Percentiles rank a stretch among this genome's conserved stretches.
phyloP scores from a whole-genome alignment of 2,329 filamentous ascomycete species.

The Beauveria scarabaeidicola region DNA sequence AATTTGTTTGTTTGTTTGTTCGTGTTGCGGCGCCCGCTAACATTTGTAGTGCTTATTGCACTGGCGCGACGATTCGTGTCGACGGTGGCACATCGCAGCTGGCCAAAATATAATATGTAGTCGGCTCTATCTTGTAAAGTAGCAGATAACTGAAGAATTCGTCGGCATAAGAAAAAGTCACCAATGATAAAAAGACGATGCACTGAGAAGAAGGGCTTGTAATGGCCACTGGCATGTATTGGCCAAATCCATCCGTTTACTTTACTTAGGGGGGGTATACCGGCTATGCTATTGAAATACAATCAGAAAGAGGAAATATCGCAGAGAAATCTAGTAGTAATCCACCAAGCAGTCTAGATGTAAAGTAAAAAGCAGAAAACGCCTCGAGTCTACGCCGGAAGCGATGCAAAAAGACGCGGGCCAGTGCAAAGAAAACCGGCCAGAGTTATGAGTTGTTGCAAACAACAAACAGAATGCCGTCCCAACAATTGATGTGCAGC shows the following conservation, averaged over 20 bases:
- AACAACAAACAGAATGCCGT: not conserved
- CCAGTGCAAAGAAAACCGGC: not conserved
- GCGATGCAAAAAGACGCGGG: not conserved
- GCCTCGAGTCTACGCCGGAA: slow-evolving; percentile 1
- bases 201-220: not conserved
- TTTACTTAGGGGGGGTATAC: slow-evolving; percentile 4
- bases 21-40: slow-evolving; percentile 11
- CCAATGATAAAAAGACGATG: not conserved
- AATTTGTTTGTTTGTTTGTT: too few species aligned
- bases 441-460: not conserved
- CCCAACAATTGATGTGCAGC: not conserved
- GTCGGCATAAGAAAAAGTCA: not conserved
- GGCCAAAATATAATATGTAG: slow-evolving; percentile 33
- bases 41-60: slow-evolving; percentile 42
- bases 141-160: not conserved
- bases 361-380: slow-evolving; percentile 1
- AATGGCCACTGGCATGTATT: not conserved
- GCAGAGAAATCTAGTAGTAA: not conserved
- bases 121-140: not conserved
- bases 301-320: not conserved
- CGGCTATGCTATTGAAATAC: slow-evolving; percentile 7
- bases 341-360: not conserved
- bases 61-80: slow-evolving; percentile 54
- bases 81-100: slow-evolving; percentile 48
- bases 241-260: not conserved